Base-by-base conservation (phyloP, 805 yeast genomes). In the Komagataella mondaviorum region DNA sequence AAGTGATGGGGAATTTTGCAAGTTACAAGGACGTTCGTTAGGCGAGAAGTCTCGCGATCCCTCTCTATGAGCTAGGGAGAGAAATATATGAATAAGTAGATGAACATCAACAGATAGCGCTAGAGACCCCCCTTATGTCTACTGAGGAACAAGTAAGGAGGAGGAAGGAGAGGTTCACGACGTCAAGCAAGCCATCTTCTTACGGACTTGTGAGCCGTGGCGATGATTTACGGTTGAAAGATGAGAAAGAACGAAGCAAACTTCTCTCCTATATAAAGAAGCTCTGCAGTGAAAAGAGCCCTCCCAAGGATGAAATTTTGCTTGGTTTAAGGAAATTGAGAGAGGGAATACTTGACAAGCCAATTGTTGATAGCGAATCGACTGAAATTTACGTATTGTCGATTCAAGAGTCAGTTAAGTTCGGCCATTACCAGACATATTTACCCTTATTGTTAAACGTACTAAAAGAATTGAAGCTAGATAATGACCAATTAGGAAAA, bases 201-300 rank as follows among this genome's bases (percentile, higher is more conserved):
- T 78, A 71, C 54, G 85, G 87, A 0, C 65, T 78, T 49, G 62
- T 81, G 6, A 82, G 87, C 55, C 65, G 88, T 52, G 86, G 87
- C 1, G 81, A 76, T 47, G 81, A 75, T 51, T 60, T 59, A 50
- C 60, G 75, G 45, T 66, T 83, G 46, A 80, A 74, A 56, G 58
- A 63, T 3, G 73, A 75, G 56, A 49, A 52, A 4, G 76, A 72
- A 7, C 65, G 86, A 56, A 59, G 56, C 5, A 61, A 60, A 24
- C 71, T 69, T 50, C 76, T 75, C 56, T 56, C 61, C 2, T 55
- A 62, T 44, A 71, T 80, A 2, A 59, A 70, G 24, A 47, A 51
- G 10, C 60, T 66, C 17, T 45, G 59, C 30, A 23, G 56, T 47
- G 49, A 52, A 2, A 24, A 54, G 54, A 46, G 49, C 20, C n/a